Percentiles rank a stretch among this genome's conserved stretches.
Conservation (phyloP, 2,329 filamentous ascomycete species). For the Cladosporium cucumerinum region DNA sequence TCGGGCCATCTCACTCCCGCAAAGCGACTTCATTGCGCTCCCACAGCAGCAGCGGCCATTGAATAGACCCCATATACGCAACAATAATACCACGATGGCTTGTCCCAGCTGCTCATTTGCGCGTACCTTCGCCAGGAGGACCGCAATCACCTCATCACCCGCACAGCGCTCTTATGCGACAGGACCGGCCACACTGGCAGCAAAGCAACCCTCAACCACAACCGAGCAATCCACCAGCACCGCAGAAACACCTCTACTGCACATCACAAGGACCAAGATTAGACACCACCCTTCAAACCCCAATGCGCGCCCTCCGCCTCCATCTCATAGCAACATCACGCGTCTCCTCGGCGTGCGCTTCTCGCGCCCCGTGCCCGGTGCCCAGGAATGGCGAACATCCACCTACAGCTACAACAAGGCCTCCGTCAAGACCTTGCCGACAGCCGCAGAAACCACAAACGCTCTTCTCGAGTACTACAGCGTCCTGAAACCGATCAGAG, state of each 20-base stretch:
- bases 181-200: not conserved
- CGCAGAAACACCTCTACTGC: slow-evolving; percentile 2
- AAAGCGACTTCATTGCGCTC: slow-evolving; percentile 3
- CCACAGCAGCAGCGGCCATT: not conserved
- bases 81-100: slow-evolving; percentile 12
- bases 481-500: slow-evolving; percentile 18
- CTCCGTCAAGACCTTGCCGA: slow-evolving; percentile 22
- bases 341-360: slow-evolving; percentile 14
- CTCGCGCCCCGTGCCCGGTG: slow-evolving; percentile 20
- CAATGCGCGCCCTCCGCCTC: slow-evolving; percentile 14
- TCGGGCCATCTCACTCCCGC: not conserved
- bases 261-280: slow-evolving; percentile 13
- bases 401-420: slow-evolving; percentile 27
- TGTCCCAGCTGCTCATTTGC: slow-evolving; percentile 16
- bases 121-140: slow-evolving; percentile 10
- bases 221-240: slow-evolving; percentile 2
- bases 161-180: slow-evolving; percentile 2
- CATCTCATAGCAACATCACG: slow-evolving; percentile 9
- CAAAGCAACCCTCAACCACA: not conserved
- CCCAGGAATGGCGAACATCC: slow-evolving; percentile 27
- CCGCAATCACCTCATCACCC: not conserved
- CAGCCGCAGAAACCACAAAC: slow-evolving; percentile 19
- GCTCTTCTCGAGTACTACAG: slow-evolving; percentile 22
- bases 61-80: not conserved
- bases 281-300: slow-evolving; percentile 10